phyloP scores from a whole-genome alignment of 352 stramenopile genomes.

The Phytophthora agathidicida region DNA sequence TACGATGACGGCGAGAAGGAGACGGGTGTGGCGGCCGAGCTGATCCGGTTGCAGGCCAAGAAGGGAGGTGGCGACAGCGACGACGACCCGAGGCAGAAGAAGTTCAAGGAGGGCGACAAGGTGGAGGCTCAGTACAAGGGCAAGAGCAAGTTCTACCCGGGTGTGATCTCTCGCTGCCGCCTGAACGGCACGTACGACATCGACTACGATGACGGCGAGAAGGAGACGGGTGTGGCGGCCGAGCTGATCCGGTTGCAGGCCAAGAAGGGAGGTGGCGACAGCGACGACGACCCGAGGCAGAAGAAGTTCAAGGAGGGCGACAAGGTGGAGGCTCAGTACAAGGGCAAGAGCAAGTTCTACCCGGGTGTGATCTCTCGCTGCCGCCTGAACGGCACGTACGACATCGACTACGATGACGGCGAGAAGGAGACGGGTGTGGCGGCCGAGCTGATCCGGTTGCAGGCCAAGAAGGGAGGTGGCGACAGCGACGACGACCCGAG shows the following conservation, averaged over 20 bases:
- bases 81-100: slow-evolving; percentile 17
- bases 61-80: slow-evolving; percentile 12
- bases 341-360: slow-evolving; percentile 24
- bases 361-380: slow-evolving; percentile 17
- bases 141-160: slow-evolving; percentile 22
- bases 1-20: slow-evolving; percentile 22
- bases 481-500: slow-evolving; percentile 21
- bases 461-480: slow-evolving; percentile 9
- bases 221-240: slow-evolving; percentile 21
- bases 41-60: slow-evolving; percentile 13
- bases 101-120: slow-evolving; percentile 22
- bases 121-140: slow-evolving; percentile 23
- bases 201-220: slow-evolving; percentile 21
- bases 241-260: slow-evolving; percentile 11
- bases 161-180: slow-evolving; percentile 18
- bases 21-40: slow-evolving; percentile 19
- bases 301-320: slow-evolving; percentile 24
- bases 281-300: slow-evolving; percentile 15
- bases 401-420: slow-evolving; percentile 21
- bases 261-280: slow-evolving; percentile 13
- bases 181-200: slow-evolving; percentile 23
- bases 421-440: slow-evolving; percentile 23
- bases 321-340: slow-evolving; percentile 23
- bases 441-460: slow-evolving; percentile 14
- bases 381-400: slow-evolving; percentile 21